Percentiles rank a stretch among this genome's conserved stretches.
Conservation (phyloP, 306 rosid genomes). For the Leucaena leucocephala region DNA sequence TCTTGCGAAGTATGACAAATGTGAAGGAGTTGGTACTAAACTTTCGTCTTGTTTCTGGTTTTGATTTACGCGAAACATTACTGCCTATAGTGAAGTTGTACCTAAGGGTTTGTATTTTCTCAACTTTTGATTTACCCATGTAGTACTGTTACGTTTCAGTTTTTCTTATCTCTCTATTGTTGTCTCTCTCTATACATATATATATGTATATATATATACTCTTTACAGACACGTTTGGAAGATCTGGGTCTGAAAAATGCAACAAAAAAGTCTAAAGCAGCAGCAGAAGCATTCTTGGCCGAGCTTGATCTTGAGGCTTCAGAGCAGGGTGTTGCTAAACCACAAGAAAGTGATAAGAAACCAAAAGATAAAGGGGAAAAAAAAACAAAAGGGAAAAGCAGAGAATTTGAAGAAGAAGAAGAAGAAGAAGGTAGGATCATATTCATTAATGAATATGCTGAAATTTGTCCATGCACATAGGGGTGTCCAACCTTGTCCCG, state of each 20-base stretch:
- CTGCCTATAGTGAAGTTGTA: conserved; percentile 86
- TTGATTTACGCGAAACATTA: conserved; percentile 75
- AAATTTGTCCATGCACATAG: no score
- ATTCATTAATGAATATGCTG: no score
- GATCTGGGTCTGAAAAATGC: conserved; percentile 95
- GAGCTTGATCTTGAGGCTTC: conserved; percentile 86
- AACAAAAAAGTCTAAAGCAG: conserved; percentile 90
- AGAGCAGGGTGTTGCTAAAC: conserved; percentile 49
- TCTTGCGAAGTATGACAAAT: conserved; percentile 67
- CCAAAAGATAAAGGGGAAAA: conserved; percentile 71
- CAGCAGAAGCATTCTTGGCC: conserved; percentile 90
- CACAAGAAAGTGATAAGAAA: conserved; percentile 72
- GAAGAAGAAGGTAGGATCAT: conserved; percentile 59
- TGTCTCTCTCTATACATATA: neutral
- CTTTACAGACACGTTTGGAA: conserved; percentile 75
- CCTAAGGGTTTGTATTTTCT: conserved; percentile 72
- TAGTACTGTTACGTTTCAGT: conserved; percentile 30
- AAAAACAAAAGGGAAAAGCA: conserved; percentile 74
- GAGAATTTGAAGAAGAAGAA: conserved; percentile 41
- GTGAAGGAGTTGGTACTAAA: conserved; percentile 84
- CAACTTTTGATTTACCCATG: neutral
- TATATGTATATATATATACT: neutral
- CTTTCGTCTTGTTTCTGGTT: conserved; percentile 72
- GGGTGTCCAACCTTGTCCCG: no score
- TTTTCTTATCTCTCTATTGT: conserved; percentile 13